Evolutionary conservation across 352 stramenopile species (phyloP), one percentile per base, ranked within the genome.

Genomic region (Hyaloperonospora arabidopsidis): DNA sequence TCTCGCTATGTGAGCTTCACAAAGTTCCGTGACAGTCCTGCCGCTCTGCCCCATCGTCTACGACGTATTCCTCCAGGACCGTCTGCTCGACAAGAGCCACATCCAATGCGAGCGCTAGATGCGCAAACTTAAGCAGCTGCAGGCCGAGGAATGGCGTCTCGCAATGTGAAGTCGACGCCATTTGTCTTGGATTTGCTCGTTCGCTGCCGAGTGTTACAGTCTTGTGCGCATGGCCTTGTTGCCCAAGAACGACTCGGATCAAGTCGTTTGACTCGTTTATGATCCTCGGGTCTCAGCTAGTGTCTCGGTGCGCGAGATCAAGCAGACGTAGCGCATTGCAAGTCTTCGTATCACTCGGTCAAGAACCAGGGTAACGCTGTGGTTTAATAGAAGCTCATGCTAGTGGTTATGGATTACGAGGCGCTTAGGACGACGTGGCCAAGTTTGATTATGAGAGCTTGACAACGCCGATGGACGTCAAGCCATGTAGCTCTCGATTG

Each of bases 381-480:
- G 8, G 95, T 95, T 0, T 95, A 99, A 73, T 93, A 98, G 28
- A 99, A 98, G 73, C 99, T 99, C 57, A 98, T 99, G 87, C 96
- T 98, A 58, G 92, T 99, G 5, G 90, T 93, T 15, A 95, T 94
- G 62, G 87, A 86, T 15, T 94, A 95, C 65, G 95, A 98, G 65
- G 89, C 96, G 10, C 76, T 99, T 18, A 99, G 13, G 94, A 98
- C 64, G 79, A 95, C 45, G 83, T 95, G 36, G 93, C 96, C 32
- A 97, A 97, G 72, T 86, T 97, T 51, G 99, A 99, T 72, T 99
- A 93, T 63, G 89, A 98, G 72, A 98, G 98, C 98, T 89, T 57
- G 96, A 96, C 59, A 99, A 99, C 72, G 95, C 96, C 13, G 96
- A 99, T 63, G 97, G 97, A 34, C 97, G 97, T 52, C 96, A 99